A percentile compares a stretch with the other conserved stretches of the same genome.
phyloP scores from a whole-genome alignment of 768 basidiomycete genomes.

The Russula compacta region DNA sequence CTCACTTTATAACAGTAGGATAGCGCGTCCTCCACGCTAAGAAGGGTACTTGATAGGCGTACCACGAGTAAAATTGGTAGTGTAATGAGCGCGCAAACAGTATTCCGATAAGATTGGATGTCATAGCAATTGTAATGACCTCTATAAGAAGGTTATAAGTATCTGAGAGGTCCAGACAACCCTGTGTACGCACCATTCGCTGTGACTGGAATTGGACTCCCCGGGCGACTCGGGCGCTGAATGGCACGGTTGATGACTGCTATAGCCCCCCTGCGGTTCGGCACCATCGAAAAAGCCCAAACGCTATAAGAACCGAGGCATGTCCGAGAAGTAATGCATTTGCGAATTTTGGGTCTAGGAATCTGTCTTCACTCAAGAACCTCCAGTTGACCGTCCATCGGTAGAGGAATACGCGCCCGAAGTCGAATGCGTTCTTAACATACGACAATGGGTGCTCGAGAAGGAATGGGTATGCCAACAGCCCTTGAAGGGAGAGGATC shows the following conservation, averaged over 20 bases:
- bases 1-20: constrained; percentile 54
- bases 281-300: constrained; percentile 75
- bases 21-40: constrained; percentile 66
- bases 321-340: constrained; percentile 59
- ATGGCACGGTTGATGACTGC: constrained; percentile 47
- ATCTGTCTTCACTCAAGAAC: constrained; percentile 67
- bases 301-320: constrained; percentile 44
- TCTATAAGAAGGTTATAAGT: constrained; percentile 36
- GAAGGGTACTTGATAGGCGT: constrained; percentile 83
- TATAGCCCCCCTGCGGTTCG: constrained; percentile 53
- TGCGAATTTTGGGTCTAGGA: constrained; percentile 58
- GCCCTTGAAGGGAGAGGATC: constrained; percentile 41
- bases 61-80: constrained; percentile 99
- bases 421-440: constrained; percentile 69
- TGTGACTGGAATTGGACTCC: constrained; percentile 38
- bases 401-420: constrained; percentile 82
- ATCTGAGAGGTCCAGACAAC: constrained; percentile 15
- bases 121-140: constrained; percentile 73
- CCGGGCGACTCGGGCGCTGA: constrained; percentile 40
- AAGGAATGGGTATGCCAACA: constrained; percentile 68
- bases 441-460: constrained; percentile 53
- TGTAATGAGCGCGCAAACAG: constrained; percentile 89
- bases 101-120: constrained; percentile 87
- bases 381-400: constrained; percentile 99
- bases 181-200: constrained; percentile 48